Base-by-base conservation (phyloP, 495 filamentous ascomycete species). In the Penicillium malachiteum region DNA sequence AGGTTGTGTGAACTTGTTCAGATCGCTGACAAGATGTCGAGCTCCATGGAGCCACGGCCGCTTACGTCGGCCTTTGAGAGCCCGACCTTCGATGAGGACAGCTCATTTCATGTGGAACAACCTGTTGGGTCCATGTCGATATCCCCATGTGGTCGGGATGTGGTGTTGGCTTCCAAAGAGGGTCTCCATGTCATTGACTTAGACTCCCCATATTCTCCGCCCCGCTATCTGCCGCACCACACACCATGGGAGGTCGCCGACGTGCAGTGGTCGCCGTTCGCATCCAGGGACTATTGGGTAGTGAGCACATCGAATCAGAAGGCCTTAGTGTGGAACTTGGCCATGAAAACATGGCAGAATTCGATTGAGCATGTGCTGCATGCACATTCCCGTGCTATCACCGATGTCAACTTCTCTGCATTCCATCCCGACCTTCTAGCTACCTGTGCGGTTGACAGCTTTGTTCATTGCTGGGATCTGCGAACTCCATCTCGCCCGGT, bases 201-300 rank as follows among this genome's bases (percentile, higher is more conserved):
- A 41, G 93, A 97, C 72, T 92, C 85, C 12, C 92, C 91, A 12
- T 93, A 90, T 70, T 93, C 87, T 48, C 89, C 89, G 12, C 93
- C 93, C 33, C 86, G 92, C 11, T 85, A 92, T 64, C 84, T 97
- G 26, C 86, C 87, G 56, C 89, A 96, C 67, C 86, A 89, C 37
- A 87, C 90, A 7, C 87, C 89, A n/a, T 96, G 92, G 91, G 85
- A 95, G 48, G 92, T 97, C 5, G 91, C 92, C n/a, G 93, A 97
- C 70, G 93, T 97, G 39, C 93, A 97, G 71, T 97, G 93, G 93
- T 96, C 90, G 5, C 93, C 93, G 12, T 96, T 96, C 60, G 88
- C 92, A 9, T 84, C 84, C 7, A 83, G 93, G 43, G 88, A 96
- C 62, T 90, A 89, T 60, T 96, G 93, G 93, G 89, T 97, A 18